A percentile compares a stretch with the other conserved stretches of the same genome.
Conservation (phyloP, 148 eudicot species). For the Vaccinium vitisidaea region DNA sequence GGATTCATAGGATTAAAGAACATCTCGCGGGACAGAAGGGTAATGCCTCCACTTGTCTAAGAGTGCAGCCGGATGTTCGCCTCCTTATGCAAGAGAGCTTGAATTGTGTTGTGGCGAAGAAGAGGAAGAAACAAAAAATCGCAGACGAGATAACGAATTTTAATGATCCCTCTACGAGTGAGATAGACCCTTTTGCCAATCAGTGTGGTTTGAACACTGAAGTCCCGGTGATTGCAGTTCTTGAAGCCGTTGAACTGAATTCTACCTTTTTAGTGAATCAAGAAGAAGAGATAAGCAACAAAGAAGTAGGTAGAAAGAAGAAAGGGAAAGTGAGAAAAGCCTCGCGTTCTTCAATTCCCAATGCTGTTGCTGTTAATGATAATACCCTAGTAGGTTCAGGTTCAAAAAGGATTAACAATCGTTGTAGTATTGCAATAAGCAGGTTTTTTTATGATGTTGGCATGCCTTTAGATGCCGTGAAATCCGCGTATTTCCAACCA, state of each 20-base stretch:
- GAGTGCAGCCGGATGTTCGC: slow-evolving; percentile 59
- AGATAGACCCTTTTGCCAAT: slow-evolving; percentile 34
- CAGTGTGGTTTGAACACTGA: slow-evolving; percentile 48
- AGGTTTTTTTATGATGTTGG: slow-evolving; percentile 80
- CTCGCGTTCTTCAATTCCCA: slow-evolving; percentile 21
- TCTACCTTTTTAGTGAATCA: slow-evolving; percentile 29
- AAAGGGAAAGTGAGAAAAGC: slow-evolving; percentile 60
- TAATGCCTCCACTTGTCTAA: slow-evolving; percentile 62
- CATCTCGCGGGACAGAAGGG: slow-evolving; percentile 87
- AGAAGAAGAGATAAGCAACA: slow-evolving; percentile 44
- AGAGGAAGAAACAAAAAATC: slow-evolving; percentile 71
- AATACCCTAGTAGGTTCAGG: slow-evolving; percentile 12
- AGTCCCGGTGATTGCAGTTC: slow-evolving; percentile 41
- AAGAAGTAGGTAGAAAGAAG: slow-evolving; percentile 47
- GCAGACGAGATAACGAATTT: slow-evolving; percentile 43
- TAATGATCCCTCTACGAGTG: slow-evolving; percentile 28
- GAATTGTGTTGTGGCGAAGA: slow-evolving; percentile 55
- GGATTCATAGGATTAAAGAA: slow-evolving; percentile 90
- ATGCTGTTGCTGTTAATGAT: slow-evolving; percentile 21
- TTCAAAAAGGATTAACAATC: slow-evolving; percentile 39
- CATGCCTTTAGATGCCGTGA: slow-evolving; percentile 66
- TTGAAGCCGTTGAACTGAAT: slow-evolving; percentile 44
- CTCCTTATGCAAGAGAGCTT: slow-evolving; percentile 75
- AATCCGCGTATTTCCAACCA: slow-evolving; percentile 81
- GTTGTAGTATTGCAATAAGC: slow-evolving; percentile 67